A percentile compares a stretch with the other conserved stretches of the same genome.
phyloP scores from a whole-genome alignment of 129 eudicot species.

The Logfia minima region DNA sequence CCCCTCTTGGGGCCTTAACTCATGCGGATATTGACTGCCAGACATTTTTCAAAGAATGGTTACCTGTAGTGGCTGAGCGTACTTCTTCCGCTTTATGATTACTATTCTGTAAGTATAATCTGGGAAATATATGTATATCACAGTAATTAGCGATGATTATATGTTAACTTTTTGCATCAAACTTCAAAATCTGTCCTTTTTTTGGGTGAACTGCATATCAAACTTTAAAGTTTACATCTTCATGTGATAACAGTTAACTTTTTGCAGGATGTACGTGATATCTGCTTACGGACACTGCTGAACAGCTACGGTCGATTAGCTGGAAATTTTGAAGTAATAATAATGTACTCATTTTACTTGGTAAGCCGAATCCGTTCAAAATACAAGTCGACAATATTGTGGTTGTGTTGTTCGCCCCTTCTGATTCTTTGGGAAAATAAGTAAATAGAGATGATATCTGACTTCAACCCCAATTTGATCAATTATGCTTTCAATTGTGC shows the following conservation, averaged over 20 bases:
- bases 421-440: background rate
- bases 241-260: background rate
- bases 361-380: background rate
- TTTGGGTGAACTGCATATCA: background rate
- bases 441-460: background rate
- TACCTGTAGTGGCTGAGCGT: conserved; percentile 38
- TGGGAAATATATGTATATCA: background rate
- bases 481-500: background rate
- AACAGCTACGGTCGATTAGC: background rate
- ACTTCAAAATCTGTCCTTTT: background rate
- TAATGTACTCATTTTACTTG: background rate
- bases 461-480: background rate
- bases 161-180: no score
- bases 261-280: background rate
- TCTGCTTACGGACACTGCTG: background rate
- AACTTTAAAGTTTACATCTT: background rate
- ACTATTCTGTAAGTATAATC: conserved; percentile 20
- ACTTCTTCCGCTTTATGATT: conserved; percentile 50
- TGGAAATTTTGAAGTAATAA: background rate
- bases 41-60: conserved; percentile 60
- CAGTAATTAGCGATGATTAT: background rate
- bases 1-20: conserved; percentile 74
- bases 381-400: background rate
- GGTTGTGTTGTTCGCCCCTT: background rate
- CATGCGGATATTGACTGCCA: conserved; percentile 65